Evolutionary conservation across 1,284 basidiomycete species (phyloP), one percentile per base, ranked within the genome.

Genomic region (Papiliotrema flavescens): DNA sequence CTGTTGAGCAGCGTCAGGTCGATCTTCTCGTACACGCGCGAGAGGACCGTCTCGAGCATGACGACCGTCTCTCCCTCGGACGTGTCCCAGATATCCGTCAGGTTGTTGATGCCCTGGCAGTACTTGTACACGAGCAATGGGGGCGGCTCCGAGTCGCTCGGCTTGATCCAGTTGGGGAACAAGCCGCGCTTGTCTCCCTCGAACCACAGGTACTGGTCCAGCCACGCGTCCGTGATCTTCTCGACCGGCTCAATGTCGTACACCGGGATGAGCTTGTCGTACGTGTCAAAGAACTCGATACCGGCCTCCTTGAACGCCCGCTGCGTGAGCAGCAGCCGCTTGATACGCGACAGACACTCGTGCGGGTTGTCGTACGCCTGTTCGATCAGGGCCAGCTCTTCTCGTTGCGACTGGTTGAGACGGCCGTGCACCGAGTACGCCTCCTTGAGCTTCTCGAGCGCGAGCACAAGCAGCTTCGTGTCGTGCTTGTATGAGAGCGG

Each of bases 231-330:
- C 22, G 92, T 97, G 60, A 97, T 95, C 84, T 98, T 97, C 80
- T 98, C 94, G 22, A 98, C 90, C 0, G 94, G 93, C 74, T 97
- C 93, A 60, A 98, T 96, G 69, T 97, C 94, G 74, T 98, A 97
- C 72, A 91, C 95, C 22, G 93, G 93, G 67, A 97, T 96, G 65
- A 97, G 84, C 76, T 94, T 96, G 81, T 96, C 93, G 70, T 98
- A 95, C 0, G 91, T 94, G 69, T 94, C 91, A 74, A 80, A 80
- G 73, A 80, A 80, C 70, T 80, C 81, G 62, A 98, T 94, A n/a
- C 94, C 94, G 36, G 90, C 80, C 75, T 98, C 94, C 80, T 97
- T 97, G 84, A 97, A 98, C 2, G 93, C 91, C 51, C 94, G 88
- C 76, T 97, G 94, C 0, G 93, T 97, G 49, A 97, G 81, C 19